Evolutionary conservation across 805 yeast species (phyloP).

Genomic region (Kodamaea kakaduensis): DNA sequence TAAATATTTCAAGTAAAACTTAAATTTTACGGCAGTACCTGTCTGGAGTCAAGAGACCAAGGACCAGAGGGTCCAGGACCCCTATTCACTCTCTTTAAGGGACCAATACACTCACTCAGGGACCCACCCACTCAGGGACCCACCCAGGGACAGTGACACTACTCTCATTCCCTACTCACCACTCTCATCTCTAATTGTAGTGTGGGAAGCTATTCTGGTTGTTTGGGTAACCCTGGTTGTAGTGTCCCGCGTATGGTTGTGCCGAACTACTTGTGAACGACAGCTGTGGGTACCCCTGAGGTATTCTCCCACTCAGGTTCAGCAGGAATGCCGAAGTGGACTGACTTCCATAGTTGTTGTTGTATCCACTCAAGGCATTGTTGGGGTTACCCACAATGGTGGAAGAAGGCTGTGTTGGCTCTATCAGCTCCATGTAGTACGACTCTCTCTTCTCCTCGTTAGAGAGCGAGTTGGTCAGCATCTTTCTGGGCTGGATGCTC

Average conservation of each 20-base stretch:
- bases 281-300: constrained; percentile 13
- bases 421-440: constrained; percentile 25
- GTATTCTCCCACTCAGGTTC: constrained; percentile 10
- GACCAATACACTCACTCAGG: too few relatives aligned
- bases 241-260: too few relatives aligned
- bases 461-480: constrained; percentile 7
- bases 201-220: constrained; percentile 1
- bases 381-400: constrained; percentile 40
- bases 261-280: constrained; percentile 7
- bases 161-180: too few relatives aligned
- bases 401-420: constrained; percentile 42
- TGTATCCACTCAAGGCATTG: constrained; percentile 23
- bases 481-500: constrained; percentile 7
- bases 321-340: constrained; percentile 5
- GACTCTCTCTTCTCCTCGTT: constrained; percentile 23
- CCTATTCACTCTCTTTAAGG: too few relatives aligned
- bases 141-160: too few relatives aligned
- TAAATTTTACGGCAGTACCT: too few relatives aligned
- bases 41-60: too few relatives aligned
- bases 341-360: constrained; percentile 11
- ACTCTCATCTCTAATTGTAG: constrained; percentile 7
- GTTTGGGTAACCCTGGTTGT: constrained; percentile 2
- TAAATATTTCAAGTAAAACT: too few relatives aligned
- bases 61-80: too few relatives aligned
- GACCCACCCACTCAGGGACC: too few relatives aligned